phyloP scores from a whole-genome alignment of 2,329 filamentous ascomycete species.

The Ilyonectria mors-panacis region DNA sequence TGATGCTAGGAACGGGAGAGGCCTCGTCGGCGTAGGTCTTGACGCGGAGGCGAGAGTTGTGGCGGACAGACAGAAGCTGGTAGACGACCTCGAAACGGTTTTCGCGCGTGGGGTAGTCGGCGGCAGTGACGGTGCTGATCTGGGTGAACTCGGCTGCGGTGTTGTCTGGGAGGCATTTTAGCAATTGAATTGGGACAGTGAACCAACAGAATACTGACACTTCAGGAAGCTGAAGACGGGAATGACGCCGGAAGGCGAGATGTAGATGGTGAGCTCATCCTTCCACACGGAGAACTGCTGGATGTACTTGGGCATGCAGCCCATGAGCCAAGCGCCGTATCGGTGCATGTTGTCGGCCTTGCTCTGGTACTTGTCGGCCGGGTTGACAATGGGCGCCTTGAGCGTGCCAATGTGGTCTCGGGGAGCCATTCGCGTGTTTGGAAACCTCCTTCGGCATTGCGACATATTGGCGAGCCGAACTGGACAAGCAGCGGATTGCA shows the following conservation, averaged over 20 bases:
- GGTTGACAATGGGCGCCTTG: slow-evolving; percentile 87
- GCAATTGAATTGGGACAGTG: slow-evolving; percentile 5
- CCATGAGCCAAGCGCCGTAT: slow-evolving; percentile 97
- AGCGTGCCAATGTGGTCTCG: slow-evolving; percentile 74
- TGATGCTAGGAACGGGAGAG: slow-evolving; percentile 91
- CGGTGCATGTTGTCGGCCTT: slow-evolving; percentile 91
- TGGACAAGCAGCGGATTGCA: slow-evolving; percentile 65
- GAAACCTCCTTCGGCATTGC: slow-evolving; percentile 72
- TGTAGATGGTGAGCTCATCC: slow-evolving; percentile 96
- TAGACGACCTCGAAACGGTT: slow-evolving; percentile 99
- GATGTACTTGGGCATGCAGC: slow-evolving; percentile 96
- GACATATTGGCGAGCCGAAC: slow-evolving; percentile 65
- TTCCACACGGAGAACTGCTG: slow-evolving; percentile 99
- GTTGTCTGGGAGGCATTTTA: slow-evolving; percentile 74
- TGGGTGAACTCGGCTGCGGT: slow-evolving; percentile 97
- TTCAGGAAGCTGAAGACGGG: slow-evolving; percentile 96
- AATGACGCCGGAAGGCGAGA: slow-evolving; percentile 88
- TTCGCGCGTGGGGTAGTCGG: slow-evolving; percentile 95
- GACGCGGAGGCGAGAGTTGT: slow-evolving; percentile 96
- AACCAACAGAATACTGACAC: slow-evolving; percentile 60
- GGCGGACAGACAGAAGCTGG: slow-evolving; percentile 94
- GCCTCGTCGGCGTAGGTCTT: slow-evolving; percentile 99
- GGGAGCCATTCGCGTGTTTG: slow-evolving; percentile 79
- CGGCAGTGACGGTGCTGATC: slow-evolving; percentile 91
- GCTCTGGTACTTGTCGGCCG: slow-evolving; percentile 91